These are phyloP conservation scores for Hirsutella rhossiliensis DNA, from an alignment of 2,329 filamentous ascomycete genomes.

Conservation along the genomic window DNA sequence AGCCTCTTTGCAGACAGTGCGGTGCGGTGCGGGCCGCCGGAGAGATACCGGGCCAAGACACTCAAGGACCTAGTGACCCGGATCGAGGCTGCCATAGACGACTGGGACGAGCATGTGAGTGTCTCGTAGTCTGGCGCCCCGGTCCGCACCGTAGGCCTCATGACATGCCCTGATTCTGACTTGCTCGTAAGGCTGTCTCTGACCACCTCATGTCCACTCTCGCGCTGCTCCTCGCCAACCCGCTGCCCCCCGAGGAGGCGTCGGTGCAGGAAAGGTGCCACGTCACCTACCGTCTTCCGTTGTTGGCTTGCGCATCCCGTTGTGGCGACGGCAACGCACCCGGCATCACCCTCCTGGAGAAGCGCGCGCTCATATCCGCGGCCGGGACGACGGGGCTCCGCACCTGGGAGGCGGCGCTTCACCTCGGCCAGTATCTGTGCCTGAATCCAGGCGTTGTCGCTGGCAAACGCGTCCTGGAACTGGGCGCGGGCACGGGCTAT, in stretches of 20 bases:
- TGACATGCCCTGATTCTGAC: slow-evolving; percentile 10
- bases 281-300: slow-evolving; percentile 55
- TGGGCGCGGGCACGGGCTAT: slow-evolving; percentile 68
- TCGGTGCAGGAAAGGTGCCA: slow-evolving; percentile 61
- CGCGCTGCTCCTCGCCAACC: slow-evolving; percentile 49
- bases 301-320: slow-evolving; percentile 12
- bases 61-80: slow-evolving; percentile 60
- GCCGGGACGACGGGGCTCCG: slow-evolving; percentile 63
- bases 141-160: background rate
- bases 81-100: slow-evolving; percentile 62
- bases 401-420: slow-evolving; percentile 72
- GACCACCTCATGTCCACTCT: slow-evolving; percentile 65
- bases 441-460: slow-evolving; percentile 29
- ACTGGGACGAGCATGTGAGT: slow-evolving; percentile 83
- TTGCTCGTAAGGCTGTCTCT: slow-evolving; percentile 58
- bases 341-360: slow-evolving; percentile 54
- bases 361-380: slow-evolving; percentile 55
- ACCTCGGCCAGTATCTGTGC: slow-evolving; percentile 58
- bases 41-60: slow-evolving; percentile 56
- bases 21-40: slow-evolving; percentile 47
- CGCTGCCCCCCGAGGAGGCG: slow-evolving; percentile 49
- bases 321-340: slow-evolving; percentile 1
- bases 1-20: slow-evolving; percentile 51
- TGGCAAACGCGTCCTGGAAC: slow-evolving; percentile 52
- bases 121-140: background rate